Percentiles rank a stretch among this genome's conserved stretches.
Evolutionary conservation across 345 rosid genomes (phyloP).

Genomic region (Corchorus olitorius): DNA sequence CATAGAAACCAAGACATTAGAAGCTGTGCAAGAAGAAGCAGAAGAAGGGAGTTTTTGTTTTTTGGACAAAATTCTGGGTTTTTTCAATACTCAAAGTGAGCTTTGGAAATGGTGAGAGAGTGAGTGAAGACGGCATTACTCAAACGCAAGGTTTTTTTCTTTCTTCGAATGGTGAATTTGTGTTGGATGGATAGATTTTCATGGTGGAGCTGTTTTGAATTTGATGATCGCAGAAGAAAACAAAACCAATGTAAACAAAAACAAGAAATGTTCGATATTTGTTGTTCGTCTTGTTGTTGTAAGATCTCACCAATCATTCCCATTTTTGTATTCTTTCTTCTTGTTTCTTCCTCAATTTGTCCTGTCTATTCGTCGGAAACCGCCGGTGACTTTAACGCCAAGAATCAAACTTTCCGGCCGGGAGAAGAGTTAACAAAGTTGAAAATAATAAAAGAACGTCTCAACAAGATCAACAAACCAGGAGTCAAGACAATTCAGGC

Average conservation of each 20-base stretch:
- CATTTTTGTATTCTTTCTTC: constrained; percentile 44
- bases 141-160: constrained; percentile 29
- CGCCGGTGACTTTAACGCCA: constrained; percentile 33
- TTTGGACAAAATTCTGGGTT: constrained; percentile 20
- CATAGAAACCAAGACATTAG: constrained; percentile 27
- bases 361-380: constrained; percentile 48
- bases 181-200: constrained; percentile 17
- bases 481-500: constrained; percentile 82
- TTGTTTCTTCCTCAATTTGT: constrained; percentile 46
- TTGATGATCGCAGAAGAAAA: constrained; percentile 55
- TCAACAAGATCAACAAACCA: constrained; percentile 86
- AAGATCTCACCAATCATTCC: constrained; percentile 40
- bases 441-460: constrained; percentile 57
- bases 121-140: constrained; percentile 24
- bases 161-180: constrained; percentile 35
- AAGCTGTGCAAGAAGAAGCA: constrained; percentile 31
- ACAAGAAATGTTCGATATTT: not conserved
- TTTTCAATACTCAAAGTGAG: constrained; percentile 21
- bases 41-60: constrained; percentile 19
- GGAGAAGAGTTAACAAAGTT: constrained; percentile 60
- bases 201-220: constrained; percentile 47
- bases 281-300: constrained; percentile 17
- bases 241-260: constrained; percentile 39
- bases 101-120: constrained; percentile 47
- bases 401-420: constrained; percentile 63